Conservation (phyloP, 164 flowering plant species). For the Chimonanthus praecox region DNA sequence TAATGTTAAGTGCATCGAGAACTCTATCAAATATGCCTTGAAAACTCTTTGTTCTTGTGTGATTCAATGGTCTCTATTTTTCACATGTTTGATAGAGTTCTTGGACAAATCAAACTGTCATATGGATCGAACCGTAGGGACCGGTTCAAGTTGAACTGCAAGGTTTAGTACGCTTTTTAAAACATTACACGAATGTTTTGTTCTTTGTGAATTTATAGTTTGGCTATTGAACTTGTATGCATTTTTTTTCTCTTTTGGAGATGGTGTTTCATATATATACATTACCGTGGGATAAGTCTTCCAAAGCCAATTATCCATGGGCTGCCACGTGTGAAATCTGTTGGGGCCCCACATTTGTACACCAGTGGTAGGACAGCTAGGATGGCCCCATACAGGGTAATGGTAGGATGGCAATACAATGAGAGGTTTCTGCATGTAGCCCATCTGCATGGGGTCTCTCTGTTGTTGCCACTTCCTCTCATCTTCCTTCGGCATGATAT, state of each 20-base stretch:
- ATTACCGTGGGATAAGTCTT: conserved; percentile 52
- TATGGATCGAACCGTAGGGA: too few relatives aligned
- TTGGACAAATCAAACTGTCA: too few relatives aligned
- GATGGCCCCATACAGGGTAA: conserved; percentile 64
- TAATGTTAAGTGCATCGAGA: too few relatives aligned
- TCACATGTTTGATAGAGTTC: too few relatives aligned
- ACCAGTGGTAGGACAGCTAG: conserved; percentile 27
- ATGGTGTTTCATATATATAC: background rate
- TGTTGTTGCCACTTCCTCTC: conserved; percentile 46
- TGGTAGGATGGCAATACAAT: conserved; percentile 59
- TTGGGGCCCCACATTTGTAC: conserved; percentile 42
- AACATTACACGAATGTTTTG: too few relatives aligned
- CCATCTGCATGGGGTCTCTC: conserved; percentile 36
- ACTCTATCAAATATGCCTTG: too few relatives aligned
- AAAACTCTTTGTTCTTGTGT: too few relatives aligned
- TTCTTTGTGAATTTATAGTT: too few relatives aligned
- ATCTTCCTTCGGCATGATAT: conserved; percentile 58
- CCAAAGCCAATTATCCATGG: conserved; percentile 50
- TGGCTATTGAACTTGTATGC: background rate
- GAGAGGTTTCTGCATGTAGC: conserved; percentile 40
- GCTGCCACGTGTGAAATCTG: conserved; percentile 46
- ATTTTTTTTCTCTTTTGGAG: too few relatives aligned
- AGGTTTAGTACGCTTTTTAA: too few relatives aligned
- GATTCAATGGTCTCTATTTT: too few relatives aligned
- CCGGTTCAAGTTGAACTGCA: too few relatives aligned